Percentiles rank a stretch among this genome's conserved stretches.
Conservation (phyloP, 176 grass and related monocot genomes). For the Phyllostachys edulis region DNA sequence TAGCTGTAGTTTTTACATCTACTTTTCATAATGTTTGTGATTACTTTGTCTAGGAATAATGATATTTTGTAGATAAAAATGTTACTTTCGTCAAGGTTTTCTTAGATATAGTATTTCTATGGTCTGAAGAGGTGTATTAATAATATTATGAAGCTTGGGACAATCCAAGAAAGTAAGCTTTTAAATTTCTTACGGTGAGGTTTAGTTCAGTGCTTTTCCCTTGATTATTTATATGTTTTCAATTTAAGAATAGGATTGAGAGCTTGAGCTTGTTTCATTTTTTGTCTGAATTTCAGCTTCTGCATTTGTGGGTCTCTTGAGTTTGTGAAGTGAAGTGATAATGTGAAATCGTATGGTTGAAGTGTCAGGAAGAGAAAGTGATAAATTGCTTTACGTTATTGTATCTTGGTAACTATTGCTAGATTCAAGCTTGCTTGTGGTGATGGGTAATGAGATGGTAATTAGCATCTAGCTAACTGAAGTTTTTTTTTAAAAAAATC, state of each 20-base stretch:
- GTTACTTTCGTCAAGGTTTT: no score
- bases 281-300: background rate
- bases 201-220: background rate
- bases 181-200: background rate
- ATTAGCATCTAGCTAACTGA: constrained; percentile 20
- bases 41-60: background rate
- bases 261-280: background rate
- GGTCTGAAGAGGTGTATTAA: no score
- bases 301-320: background rate
- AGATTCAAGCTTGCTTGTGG: background rate
- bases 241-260: background rate
- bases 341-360: background rate
- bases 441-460: background rate
- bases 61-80: no score
- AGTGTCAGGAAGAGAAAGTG: background rate
- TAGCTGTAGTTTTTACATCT: background rate
- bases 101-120: no score
- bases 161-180: background rate
- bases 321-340: no score
- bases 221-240: background rate
- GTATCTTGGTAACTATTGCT: background rate
- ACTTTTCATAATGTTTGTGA: background rate
- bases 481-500: background rate
- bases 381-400: background rate
- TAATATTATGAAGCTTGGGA: background rate